Percentiles rank a stretch among this genome's conserved stretches.
phyloP scores from a whole-genome alignment of 192 early-diverging fungal genomes.

The Backusella parvicylindrica region DNA sequence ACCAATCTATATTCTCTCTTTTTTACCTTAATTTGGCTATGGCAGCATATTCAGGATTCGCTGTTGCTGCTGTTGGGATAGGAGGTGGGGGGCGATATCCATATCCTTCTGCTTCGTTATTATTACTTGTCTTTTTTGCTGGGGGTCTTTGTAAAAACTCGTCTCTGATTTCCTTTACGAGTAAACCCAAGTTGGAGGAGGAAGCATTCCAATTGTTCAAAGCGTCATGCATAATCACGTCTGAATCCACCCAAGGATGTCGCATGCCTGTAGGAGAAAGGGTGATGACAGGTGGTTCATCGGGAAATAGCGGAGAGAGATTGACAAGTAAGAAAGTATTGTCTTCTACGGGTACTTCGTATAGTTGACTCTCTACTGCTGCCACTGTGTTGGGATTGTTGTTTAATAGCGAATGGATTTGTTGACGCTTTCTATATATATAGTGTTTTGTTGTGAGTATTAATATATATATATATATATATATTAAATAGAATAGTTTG shows the following conservation, averaged over 20 bases:
- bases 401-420: constrained; percentile 29
- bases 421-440: constrained; percentile 24
- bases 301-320: constrained; percentile 49
- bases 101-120: constrained; percentile 9
- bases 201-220: constrained; percentile 30
- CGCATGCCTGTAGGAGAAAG: constrained; percentile 41
- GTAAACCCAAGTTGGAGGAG: constrained; percentile 42
- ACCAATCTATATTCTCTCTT: background rate
- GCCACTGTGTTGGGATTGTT: constrained; percentile 21
- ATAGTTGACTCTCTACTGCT: constrained; percentile 27
- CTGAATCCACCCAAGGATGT: constrained; percentile 53
- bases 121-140: constrained; percentile 13
- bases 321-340: constrained; percentile 35
- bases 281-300: constrained; percentile 49
- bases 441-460: background rate
- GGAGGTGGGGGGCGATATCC: constrained; percentile 31
- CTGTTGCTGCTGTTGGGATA: constrained; percentile 19
- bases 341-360: constrained; percentile 26
- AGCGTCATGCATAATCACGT: constrained; percentile 47
- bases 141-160: constrained; percentile 40
- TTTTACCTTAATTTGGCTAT: background rate
- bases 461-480: background rate
- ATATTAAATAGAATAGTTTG: background rate
- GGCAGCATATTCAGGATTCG: constrained; percentile 5
- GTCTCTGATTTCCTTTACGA: constrained; percentile 52